Conservation (phyloP, 1,139 yeast genomes). For the Blastobotrys buckinghamii region DNA sequence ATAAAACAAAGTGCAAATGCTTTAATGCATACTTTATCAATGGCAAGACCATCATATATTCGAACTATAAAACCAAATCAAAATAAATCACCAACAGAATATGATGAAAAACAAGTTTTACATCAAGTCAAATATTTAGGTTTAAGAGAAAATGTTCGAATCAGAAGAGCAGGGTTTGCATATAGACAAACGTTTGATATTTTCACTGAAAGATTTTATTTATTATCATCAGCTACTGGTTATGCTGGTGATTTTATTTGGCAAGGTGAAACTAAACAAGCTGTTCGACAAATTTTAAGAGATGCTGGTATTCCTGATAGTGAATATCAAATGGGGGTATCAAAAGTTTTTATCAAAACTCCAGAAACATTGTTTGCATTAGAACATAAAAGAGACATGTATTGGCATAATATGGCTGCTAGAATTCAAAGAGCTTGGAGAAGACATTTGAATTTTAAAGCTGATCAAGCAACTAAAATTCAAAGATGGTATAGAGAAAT, state of each 20-base stretch:
- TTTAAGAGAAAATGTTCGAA: slow-evolving; percentile 92
- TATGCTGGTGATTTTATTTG: slow-evolving; percentile 98
- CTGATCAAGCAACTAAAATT: slow-evolving; percentile 78
- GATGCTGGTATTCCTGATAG: slow-evolving; percentile 74
- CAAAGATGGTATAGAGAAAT: slow-evolving; percentile 83
- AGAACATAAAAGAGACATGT: slow-evolving; percentile 94
- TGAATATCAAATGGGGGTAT: slow-evolving; percentile 88
- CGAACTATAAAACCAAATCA: slow-evolving; percentile 98
- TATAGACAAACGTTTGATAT: slow-evolving; percentile 95
- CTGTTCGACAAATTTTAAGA: slow-evolving; percentile 69
- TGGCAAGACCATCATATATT: slow-evolving; percentile 90
- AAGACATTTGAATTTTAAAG: slow-evolving; percentile 69
- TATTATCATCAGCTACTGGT: slow-evolving; percentile 82
- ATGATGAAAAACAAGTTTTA: slow-evolving; percentile 80
- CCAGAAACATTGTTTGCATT: slow-evolving; percentile 95
- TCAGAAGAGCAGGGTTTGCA: slow-evolving; percentile 98
- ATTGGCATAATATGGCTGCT: slow-evolving; percentile 98
- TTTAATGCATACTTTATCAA: slow-evolving; percentile 81
- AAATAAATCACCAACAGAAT: slow-evolving; percentile 84
- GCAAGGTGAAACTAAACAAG: slow-evolving; percentile 81
- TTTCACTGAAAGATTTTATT: slow-evolving; percentile 92
- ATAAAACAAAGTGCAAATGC: slow-evolving; percentile 89
- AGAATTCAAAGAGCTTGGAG: slow-evolving; percentile 97
- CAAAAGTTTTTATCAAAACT: slow-evolving; percentile 93
- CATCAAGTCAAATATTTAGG: slow-evolving; percentile 97